These are phyloP conservation scores for Cryptococcus sp. DNA, from an alignment of 1,284 basidiomycete genomes.

Conservation along the genomic window DNA sequence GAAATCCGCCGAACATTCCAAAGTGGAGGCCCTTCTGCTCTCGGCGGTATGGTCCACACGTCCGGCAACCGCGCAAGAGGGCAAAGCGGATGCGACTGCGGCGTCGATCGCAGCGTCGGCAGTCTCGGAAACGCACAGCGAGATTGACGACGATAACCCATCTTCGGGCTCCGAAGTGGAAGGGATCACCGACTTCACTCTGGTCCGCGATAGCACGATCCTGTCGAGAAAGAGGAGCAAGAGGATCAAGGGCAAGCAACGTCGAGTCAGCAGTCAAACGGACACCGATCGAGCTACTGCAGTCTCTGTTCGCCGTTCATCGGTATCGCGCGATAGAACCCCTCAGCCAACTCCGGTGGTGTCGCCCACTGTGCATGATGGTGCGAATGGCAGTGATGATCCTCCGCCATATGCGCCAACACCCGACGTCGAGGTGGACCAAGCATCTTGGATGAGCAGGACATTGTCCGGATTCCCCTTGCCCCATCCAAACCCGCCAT, in stretches of 20 bases:
- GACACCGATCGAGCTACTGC: constrained; percentile 3
- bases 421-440: constrained; percentile 12
- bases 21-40: constrained; percentile 54
- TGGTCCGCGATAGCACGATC: constrained; percentile 10
- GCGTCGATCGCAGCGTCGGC: constrained; percentile 3
- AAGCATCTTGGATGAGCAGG: constrained; percentile 45
- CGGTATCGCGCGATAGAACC: constrained; percentile 6
- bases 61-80: constrained; percentile 2
- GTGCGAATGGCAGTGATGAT: constrained; percentile 20
- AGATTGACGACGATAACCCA: constrained; percentile 52
- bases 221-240: constrained; percentile 15
- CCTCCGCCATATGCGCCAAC: constrained; percentile 44
- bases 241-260: constrained; percentile 23
- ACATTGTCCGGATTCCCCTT: constrained; percentile 40
- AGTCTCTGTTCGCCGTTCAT: constrained; percentile 11
- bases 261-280: not conserved
- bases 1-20: constrained; percentile 59
- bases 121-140: constrained; percentile 24
- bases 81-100: not conserved
- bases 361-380: not conserved
- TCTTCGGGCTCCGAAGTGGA: constrained; percentile 43
- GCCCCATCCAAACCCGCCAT: constrained; percentile 23
- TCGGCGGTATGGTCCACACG: constrained; percentile 46
- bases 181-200: constrained; percentile 5
- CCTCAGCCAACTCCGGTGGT: constrained; percentile 12